phyloP scores from a whole-genome alignment of 495 filamentous ascomycete genomes.

The Aspergillus haitiensis region DNA sequence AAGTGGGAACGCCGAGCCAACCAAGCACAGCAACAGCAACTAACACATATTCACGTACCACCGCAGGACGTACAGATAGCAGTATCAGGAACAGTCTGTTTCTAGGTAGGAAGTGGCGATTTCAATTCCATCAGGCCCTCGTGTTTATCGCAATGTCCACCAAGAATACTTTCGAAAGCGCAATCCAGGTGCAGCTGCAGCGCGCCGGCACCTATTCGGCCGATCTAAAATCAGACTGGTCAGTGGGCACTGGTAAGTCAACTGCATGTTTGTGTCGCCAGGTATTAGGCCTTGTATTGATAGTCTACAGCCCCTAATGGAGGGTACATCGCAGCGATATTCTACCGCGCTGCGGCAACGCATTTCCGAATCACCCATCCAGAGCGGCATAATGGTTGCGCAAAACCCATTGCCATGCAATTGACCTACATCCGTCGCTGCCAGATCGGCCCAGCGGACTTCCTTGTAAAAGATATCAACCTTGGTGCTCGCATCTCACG shows the following conservation, averaged over 20 bases:
- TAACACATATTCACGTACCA: neutral
- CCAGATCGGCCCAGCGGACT: neutral
- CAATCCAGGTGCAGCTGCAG: neutral
- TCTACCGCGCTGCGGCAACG: neutral
- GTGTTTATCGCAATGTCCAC: neutral
- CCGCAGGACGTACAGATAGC: neutral
- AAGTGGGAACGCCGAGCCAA: neutral
- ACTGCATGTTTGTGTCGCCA: too few relatives aligned
- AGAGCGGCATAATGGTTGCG: neutral
- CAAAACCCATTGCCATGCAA: neutral
- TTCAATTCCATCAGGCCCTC: neutral
- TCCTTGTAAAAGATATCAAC: neutral
- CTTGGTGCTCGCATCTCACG: slow-evolving; percentile 1
- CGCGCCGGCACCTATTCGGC: neutral
- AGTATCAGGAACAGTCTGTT: too few relatives aligned
- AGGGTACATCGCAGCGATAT: slow-evolving; percentile 8
- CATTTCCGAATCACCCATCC: neutral
- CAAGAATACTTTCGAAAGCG: neutral
- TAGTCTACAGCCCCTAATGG: slow-evolving; percentile 1
- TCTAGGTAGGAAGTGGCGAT: too few relatives aligned
- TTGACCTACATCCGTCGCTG: slow-evolving; percentile 1
- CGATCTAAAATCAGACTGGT: slow-evolving; percentile 7
- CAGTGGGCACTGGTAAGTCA: slow-evolving; percentile 3
- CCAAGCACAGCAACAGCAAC: neutral
- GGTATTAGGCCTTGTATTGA: too few relatives aligned